Conservation (phyloP, 345 rosid genomes). For the Psidium guajava region DNA sequence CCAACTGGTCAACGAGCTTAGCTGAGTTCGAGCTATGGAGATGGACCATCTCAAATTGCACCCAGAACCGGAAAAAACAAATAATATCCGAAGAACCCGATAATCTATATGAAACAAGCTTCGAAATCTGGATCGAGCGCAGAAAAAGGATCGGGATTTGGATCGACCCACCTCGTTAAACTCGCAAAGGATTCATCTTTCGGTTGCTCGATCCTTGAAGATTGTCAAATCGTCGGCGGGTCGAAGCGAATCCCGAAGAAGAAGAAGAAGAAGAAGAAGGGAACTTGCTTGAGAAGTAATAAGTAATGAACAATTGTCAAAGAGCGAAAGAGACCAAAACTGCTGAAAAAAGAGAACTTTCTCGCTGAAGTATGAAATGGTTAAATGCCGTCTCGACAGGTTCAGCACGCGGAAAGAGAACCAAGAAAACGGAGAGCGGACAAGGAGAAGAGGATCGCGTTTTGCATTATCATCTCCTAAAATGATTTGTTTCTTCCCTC, state of each 20-base stretch:
- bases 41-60: constrained; percentile 68
- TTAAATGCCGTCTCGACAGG: not conserved
- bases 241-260: not conserved
- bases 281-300: not conserved
- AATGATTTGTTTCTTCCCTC: not conserved
- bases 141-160: constrained; percentile 4
- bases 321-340: not conserved
- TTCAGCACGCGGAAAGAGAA: not conserved
- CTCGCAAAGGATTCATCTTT: not conserved
- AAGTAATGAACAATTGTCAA: not conserved
- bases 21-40: constrained; percentile 73
- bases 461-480: not conserved
- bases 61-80: constrained; percentile 4
- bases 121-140: constrained; percentile 16
- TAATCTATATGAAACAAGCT: not conserved
- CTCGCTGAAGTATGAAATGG: not conserved
- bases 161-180: constrained; percentile 32
- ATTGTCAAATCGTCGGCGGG: not conserved
- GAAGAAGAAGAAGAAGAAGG: not conserved
- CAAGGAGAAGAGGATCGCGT: not conserved
- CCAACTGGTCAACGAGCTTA: constrained; percentile 58
- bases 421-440: not conserved
- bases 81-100: not conserved
- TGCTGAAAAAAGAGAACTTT: not conserved
- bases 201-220: not conserved